Evolutionary conservation across 768 basidiomycete genomes (phyloP).

Genomic region (Cytidiella melzeri): DNA sequence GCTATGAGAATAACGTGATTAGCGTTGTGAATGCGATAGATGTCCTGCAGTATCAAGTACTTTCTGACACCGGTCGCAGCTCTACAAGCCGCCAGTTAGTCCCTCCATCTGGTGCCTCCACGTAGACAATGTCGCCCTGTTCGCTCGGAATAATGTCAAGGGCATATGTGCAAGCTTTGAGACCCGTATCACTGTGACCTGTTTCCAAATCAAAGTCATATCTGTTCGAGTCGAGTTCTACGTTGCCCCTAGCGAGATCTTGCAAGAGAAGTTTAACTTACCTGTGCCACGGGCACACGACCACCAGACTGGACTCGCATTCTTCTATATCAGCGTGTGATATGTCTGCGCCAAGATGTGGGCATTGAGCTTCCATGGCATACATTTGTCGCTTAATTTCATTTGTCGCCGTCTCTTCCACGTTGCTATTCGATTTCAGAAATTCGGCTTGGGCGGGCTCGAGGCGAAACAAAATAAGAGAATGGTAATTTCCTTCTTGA

Average conservation of each 20-base stretch:
- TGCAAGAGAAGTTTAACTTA: conserved; percentile 18
- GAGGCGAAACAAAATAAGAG: conserved; percentile 61
- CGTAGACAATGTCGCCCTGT: conserved; percentile 42
- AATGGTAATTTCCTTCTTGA: conserved; percentile 49
- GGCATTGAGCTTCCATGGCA: conserved; percentile 76
- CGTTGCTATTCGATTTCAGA: background rate
- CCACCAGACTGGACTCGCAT: conserved; percentile 50
- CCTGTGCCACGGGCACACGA: conserved; percentile 77
- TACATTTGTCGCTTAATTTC: conserved; percentile 43
- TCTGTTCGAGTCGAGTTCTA: conserved; percentile 27
- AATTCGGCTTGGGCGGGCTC: conserved; percentile 24
- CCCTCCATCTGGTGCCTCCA: conserved; percentile 51
- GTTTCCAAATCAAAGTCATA: conserved; percentile 71
- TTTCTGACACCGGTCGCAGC: conserved; percentile 67
- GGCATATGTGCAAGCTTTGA: conserved; percentile 60
- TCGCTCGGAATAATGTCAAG: conserved; percentile 43
- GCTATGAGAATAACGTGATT: conserved; percentile 27
- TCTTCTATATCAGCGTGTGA: conserved; percentile 78
- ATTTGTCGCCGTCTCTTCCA: conserved; percentile 3
- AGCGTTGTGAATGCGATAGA: background rate
- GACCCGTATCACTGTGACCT: conserved; percentile 64
- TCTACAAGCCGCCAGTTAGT: conserved; percentile 61
- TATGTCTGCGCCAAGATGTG: conserved; percentile 76
- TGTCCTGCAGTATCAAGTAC: conserved; percentile 29
- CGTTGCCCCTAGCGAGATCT: background rate